Evolutionary conservation across 345 rosid genomes (phyloP).

Genomic region (Diplotaxis tenuifolia): DNA sequence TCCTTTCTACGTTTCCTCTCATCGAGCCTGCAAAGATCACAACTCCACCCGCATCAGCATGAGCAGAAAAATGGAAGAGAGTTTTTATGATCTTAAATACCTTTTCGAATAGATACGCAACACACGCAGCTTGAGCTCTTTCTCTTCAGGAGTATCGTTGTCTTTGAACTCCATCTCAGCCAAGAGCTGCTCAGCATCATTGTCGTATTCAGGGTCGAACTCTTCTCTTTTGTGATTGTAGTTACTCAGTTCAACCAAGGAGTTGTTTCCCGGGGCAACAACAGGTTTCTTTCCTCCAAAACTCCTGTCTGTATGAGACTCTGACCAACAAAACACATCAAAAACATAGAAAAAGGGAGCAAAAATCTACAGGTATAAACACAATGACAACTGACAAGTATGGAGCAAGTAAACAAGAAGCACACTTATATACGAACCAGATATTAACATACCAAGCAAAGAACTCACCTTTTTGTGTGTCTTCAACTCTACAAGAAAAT

Average conservation of each 20-base stretch:
- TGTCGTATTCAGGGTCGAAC: constrained; percentile 92
- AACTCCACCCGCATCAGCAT: constrained; percentile 10
- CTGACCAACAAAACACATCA: constrained; percentile 44
- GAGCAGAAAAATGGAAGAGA: not conserved
- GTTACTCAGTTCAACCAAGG: constrained; percentile 75
- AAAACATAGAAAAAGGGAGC: constrained; percentile 14
- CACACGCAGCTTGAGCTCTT: constrained; percentile 77
- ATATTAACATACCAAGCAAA: constrained; percentile 45
- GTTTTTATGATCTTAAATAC: constrained; percentile 35
- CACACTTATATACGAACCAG: constrained; percentile 52
- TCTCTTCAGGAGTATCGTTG: constrained; percentile 80
- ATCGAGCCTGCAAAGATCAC: constrained; percentile 63
- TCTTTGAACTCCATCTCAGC: constrained; percentile 99
- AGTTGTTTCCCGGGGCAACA: constrained; percentile 46
- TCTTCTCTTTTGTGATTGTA: constrained; percentile 83
- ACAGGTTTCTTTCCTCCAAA: constrained; percentile 70
- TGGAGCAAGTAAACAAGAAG: not conserved
- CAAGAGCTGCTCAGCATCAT: constrained; percentile 91
- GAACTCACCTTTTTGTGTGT: constrained; percentile 57
- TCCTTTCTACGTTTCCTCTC: constrained; percentile 95
- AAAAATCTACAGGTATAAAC: constrained; percentile 2
- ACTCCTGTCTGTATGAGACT: constrained; percentile 59
- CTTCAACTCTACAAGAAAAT: constrained; percentile 67
- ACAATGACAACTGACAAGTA: constrained; percentile 2
- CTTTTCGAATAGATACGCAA: constrained; percentile 81